Evolutionary conservation across 495 filamentous ascomycete species (phyloP).

Genomic region (Hypoxylon fuscum): DNA sequence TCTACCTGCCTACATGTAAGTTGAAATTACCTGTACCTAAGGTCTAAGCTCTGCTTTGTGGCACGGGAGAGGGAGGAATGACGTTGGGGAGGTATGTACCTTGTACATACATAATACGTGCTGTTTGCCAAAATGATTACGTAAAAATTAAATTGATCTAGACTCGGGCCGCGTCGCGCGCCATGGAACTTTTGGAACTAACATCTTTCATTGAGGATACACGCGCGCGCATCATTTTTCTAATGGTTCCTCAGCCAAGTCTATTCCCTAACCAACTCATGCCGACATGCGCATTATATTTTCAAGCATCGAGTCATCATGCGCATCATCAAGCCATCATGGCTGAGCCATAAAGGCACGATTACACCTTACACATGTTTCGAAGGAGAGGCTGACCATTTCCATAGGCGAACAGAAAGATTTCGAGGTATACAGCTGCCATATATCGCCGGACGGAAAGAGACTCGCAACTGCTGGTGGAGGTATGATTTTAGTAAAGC

Average conservation of each 20-base stretch:
- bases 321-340: slow-evolving; percentile 92
- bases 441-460: slow-evolving; percentile 92
- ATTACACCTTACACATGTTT: slow-evolving; percentile 6
- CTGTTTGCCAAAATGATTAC: slow-evolving; percentile 23
- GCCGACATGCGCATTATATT: slow-evolving; percentile 45
- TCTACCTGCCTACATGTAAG: too few relatives aligned
- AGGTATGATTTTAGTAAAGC: slow-evolving; percentile 64
- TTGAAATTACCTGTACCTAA: too few relatives aligned
- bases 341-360: slow-evolving; percentile 89
- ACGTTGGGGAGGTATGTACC: too few relatives aligned
- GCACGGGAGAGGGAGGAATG: too few relatives aligned
- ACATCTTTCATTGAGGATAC: slow-evolving; percentile 13
- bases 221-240: slow-evolving; percentile 19
- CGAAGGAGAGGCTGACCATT: slow-evolving; percentile 18
- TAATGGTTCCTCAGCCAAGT: neutral
- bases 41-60: too few relatives aligned
- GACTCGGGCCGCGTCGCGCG: slow-evolving; percentile 47
- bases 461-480: slow-evolving; percentile 92
- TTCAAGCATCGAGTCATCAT: slow-evolving; percentile 52
- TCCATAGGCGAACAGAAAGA: slow-evolving; percentile 87
- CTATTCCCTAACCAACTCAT: slow-evolving; percentile 17
- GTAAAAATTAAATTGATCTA: slow-evolving; percentile 31
- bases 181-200: slow-evolving; percentile 26
- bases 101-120: too few relatives aligned
- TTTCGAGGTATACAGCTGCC: slow-evolving; percentile 96